Percentiles rank a stretch among this genome's conserved stretches.
Evolutionary conservation across 2,329 filamentous ascomycete genomes (phyloP).

Genomic region (Trichoderma afroharzianum): DNA sequence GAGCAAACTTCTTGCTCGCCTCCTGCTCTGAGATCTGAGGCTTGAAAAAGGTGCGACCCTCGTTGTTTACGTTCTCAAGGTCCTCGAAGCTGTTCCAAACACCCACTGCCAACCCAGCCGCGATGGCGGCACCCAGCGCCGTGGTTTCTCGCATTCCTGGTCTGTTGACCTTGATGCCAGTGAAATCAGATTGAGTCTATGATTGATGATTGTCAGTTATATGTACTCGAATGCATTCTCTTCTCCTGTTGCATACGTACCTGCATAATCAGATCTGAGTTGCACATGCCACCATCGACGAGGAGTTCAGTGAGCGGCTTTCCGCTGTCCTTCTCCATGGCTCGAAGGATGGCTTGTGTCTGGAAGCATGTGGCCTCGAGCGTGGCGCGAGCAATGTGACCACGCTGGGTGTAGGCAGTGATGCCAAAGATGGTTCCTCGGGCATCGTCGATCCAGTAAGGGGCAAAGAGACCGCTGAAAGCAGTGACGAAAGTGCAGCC

Average conservation of each 20-base stretch:
- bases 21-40: slow-evolving; percentile 59
- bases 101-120: slow-evolving; percentile 71
- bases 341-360: slow-evolving; percentile 75
- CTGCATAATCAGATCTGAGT: slow-evolving; percentile 77
- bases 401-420: slow-evolving; percentile 70
- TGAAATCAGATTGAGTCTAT: slow-evolving; percentile 73
- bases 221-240: not conserved
- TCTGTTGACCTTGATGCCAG: slow-evolving; percentile 73
- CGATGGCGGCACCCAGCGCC: slow-evolving; percentile 75
- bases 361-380: slow-evolving; percentile 81
- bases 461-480: slow-evolving; percentile 76
- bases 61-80: slow-evolving; percentile 66
- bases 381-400: slow-evolving; percentile 75
- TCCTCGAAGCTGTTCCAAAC: slow-evolving; percentile 74
- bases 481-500: slow-evolving; percentile 76
- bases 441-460: slow-evolving; percentile 82
- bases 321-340: slow-evolving; percentile 79
- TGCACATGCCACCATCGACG: slow-evolving; percentile 82
- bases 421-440: slow-evolving; percentile 77
- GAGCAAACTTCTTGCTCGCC: slow-evolving; percentile 60
- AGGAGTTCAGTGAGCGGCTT: slow-evolving; percentile 67
- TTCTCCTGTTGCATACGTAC: slow-evolving; percentile 24
- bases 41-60: slow-evolving; percentile 65
- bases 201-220: slow-evolving; percentile 8
- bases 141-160: slow-evolving; percentile 83